phyloP scores from a whole-genome alignment of 345 rosid species.

The Rhodamnia argentea region DNA sequence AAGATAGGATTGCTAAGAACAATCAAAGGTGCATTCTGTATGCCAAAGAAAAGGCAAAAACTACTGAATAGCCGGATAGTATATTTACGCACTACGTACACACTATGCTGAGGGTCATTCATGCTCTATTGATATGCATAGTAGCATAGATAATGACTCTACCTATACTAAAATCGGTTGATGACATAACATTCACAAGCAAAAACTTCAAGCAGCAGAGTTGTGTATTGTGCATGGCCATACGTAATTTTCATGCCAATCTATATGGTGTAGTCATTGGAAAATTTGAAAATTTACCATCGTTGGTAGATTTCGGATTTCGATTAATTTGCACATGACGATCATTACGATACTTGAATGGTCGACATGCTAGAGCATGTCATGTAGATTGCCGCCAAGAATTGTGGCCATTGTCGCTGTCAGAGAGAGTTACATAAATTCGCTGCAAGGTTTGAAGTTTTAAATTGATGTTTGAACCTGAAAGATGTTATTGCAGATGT shows the following conservation, averaged over 20 bases:
- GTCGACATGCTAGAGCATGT: background rate
- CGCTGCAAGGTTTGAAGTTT: no score
- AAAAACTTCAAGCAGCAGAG: no score
- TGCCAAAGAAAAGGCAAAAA: background rate
- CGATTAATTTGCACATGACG: background rate
- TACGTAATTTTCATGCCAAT: background rate
- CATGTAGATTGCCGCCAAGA: background rate
- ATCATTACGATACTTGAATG: background rate
- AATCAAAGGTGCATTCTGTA: background rate
- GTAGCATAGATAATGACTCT: no score
- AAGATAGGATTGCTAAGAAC: background rate
- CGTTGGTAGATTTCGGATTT: no score
- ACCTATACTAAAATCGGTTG: no score
- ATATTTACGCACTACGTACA: background rate
- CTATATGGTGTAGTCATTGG: background rate
- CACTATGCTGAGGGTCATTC: background rate
- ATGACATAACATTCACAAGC: no score
- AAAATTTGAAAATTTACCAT: no score
- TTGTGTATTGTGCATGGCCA: no score
- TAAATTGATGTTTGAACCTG: background rate
- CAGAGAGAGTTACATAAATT: background rate
- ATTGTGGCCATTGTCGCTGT: no score
- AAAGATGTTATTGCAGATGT: no score
- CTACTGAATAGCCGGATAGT: background rate
- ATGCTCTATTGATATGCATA: no score